phyloP scores from a whole-genome alignment of 257 asterid genomes.

The Plantago elongata region DNA sequence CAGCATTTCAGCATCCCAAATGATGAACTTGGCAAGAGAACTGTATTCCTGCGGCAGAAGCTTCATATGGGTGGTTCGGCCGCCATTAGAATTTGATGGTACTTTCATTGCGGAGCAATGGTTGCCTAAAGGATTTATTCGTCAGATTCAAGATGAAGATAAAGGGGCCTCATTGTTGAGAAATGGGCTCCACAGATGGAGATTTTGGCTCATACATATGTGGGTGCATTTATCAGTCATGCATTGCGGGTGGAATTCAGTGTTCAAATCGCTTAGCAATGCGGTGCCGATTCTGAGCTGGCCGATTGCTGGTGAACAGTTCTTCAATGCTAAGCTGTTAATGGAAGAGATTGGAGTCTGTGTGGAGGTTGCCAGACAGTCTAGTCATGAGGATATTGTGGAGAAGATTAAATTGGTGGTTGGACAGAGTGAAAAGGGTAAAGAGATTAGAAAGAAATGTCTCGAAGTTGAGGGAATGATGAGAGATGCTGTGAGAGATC shows the following conservation, averaged over 20 bases:
- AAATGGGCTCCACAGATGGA: conserved; percentile 63
- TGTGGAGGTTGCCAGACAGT: conserved; percentile 56
- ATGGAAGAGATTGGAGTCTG: conserved; percentile 47
- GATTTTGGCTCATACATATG: conserved; percentile 40
- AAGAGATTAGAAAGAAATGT: conserved; percentile 35
- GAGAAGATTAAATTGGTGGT: conserved; percentile 44
- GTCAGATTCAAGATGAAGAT: no score
- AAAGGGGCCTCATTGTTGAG: no score
- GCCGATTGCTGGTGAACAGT: conserved; percentile 57
- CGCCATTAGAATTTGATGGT: conserved; percentile 55
- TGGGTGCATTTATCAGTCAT: conserved; percentile 23
- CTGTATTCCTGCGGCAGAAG: conserved; percentile 31
- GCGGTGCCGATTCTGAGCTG: conserved; percentile 50
- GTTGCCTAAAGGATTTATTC: no score
- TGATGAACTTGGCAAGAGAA: conserved; percentile 54
- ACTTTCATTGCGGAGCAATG: no score
- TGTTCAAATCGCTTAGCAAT: conserved; percentile 39
- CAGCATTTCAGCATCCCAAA: conserved; percentile 50
- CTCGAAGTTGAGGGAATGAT: conserved; percentile 31
- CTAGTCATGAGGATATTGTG: conserved; percentile 29
- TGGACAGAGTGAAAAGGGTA: conserved; percentile 35
- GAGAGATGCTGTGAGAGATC: conserved; percentile 24
- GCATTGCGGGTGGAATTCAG: conserved; percentile 68
- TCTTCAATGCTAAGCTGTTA: conserved; percentile 42
- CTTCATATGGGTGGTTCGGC: conserved; percentile 58